Evolutionary conservation across 2,329 filamentous ascomycete species (phyloP).

Genomic region (Huntiella savannae): DNA sequence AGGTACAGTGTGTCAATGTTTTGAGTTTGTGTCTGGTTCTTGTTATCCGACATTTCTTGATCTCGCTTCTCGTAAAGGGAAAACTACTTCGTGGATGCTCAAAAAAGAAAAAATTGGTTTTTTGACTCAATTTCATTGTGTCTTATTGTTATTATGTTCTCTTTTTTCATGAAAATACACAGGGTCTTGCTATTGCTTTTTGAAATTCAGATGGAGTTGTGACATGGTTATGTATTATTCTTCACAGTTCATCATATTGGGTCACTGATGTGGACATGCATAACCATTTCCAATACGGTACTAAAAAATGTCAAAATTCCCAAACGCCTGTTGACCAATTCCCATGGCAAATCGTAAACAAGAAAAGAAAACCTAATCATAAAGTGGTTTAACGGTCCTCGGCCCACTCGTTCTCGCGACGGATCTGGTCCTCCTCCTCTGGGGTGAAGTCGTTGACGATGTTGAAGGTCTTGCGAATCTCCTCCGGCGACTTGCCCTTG

Average conservation of each 20-base stretch:
- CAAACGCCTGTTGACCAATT: background rate
- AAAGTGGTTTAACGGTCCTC: constrained; percentile 47
- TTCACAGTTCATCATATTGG: no score
- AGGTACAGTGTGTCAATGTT: no score
- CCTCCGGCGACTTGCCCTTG: constrained; percentile 98
- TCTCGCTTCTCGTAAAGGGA: background rate
- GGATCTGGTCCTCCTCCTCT: constrained; percentile 96
- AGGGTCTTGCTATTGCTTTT: constrained; percentile 7
- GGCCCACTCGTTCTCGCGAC: constrained; percentile 79
- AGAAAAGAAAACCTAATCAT: background rate
- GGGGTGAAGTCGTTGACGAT: constrained; percentile 99
- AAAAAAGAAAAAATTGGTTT: constrained; percentile 4
- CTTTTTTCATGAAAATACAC: constrained; percentile 6
- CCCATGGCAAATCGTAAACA: constrained; percentile 1
- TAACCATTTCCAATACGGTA: background rate
- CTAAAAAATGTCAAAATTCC: background rate
- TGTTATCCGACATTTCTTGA: background rate
- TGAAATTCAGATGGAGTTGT: background rate
- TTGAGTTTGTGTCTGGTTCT: background rate
- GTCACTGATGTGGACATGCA: no score
- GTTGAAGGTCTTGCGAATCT: constrained; percentile 99
- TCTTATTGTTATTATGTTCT: constrained; percentile 2
- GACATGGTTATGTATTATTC: no score
- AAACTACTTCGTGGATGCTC: constrained; percentile 1
- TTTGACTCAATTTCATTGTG: background rate